phyloP scores from a whole-genome alignment of 2,329 filamentous ascomycete genomes.

The Endoconidiophora polonica region DNA sequence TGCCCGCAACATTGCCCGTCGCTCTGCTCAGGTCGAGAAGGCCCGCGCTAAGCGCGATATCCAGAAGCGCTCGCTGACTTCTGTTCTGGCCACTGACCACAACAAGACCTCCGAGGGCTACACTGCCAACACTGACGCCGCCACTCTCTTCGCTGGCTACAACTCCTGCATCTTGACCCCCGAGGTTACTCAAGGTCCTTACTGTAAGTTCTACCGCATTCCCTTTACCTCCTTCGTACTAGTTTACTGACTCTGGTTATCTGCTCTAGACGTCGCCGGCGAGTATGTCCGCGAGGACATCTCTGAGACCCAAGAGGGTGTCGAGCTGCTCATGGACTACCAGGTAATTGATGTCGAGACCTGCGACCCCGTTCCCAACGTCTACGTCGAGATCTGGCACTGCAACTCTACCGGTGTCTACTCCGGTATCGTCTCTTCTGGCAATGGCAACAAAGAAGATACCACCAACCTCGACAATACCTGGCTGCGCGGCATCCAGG shows the following conservation, averaged over 20 bases:
- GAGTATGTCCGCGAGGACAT: slow-evolving; percentile 25
- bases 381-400: slow-evolving; percentile 29
- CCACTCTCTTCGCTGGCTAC: slow-evolving; percentile 22
- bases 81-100: slow-evolving; percentile 21
- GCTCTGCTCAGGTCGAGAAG: slow-evolving; percentile 24
- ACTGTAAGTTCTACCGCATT: slow-evolving; percentile 18
- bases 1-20: slow-evolving; percentile 27
- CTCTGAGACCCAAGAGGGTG: slow-evolving; percentile 24
- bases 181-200: slow-evolving; percentile 34
- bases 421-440: slow-evolving; percentile 22
- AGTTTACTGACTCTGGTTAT: background rate
- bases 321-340: slow-evolving; percentile 25
- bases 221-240: background rate
- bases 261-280: slow-evolving; percentile 20
- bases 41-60: slow-evolving; percentile 24
- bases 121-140: slow-evolving; percentile 17
- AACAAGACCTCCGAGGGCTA: slow-evolving; percentile 20
- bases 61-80: slow-evolving; percentile 17
- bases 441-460: slow-evolving; percentile 21
- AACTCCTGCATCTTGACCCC: slow-evolving; percentile 32
- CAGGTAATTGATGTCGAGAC: slow-evolving; percentile 27
- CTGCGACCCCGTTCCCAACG: slow-evolving; percentile 23
- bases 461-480: slow-evolving; percentile 20
- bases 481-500: slow-evolving; percentile 25
- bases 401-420: slow-evolving; percentile 30